Conservation (phyloP, 768 basidiomycete species). For the Podaxis pistillaris region DNA sequence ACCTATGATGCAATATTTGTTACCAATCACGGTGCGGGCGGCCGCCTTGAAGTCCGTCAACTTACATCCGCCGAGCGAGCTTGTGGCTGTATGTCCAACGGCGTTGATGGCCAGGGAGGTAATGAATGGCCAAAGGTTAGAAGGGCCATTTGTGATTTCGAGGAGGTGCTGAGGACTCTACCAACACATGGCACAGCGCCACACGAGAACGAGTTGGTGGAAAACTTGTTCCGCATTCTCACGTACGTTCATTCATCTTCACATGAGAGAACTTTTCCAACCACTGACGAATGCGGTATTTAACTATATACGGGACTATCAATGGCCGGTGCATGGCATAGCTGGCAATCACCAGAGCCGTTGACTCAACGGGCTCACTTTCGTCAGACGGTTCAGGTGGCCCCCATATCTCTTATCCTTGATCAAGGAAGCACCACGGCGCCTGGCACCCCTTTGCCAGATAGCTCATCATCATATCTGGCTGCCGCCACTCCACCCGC, state of each 20-base stretch:
- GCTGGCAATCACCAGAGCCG: constrained; percentile 46
- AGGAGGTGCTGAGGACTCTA: constrained; percentile 37
- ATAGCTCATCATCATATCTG: not conserved
- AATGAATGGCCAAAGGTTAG: constrained; percentile 74
- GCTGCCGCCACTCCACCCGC: not conserved
- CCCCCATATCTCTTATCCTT: constrained; percentile 43
- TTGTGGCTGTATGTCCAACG: constrained; percentile 72
- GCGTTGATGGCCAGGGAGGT: constrained; percentile 61
- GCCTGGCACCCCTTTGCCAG: not conserved
- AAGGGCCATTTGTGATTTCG: constrained; percentile 51
- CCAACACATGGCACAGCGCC: constrained; percentile 14
- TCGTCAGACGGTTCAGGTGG: constrained; percentile 61
- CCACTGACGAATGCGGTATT: constrained; percentile 6
- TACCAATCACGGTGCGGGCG: constrained; percentile 74
- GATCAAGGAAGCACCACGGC: constrained; percentile 15
- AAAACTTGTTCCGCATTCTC: constrained; percentile 62
- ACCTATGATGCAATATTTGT: constrained; percentile 54
- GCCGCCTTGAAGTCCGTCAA: constrained; percentile 49
- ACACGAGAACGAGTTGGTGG: constrained; percentile 52
- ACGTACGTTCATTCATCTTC: constrained; percentile 50
- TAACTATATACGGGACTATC: not conserved
- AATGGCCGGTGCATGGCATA: constrained; percentile 21
- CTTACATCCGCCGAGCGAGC: constrained; percentile 48
- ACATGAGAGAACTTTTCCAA: not conserved
- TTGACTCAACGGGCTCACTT: constrained; percentile 50